Evolutionary conservation across 2,329 filamentous ascomycete genomes (phyloP).

Genomic region (Zopfia rhizophila): DNA sequence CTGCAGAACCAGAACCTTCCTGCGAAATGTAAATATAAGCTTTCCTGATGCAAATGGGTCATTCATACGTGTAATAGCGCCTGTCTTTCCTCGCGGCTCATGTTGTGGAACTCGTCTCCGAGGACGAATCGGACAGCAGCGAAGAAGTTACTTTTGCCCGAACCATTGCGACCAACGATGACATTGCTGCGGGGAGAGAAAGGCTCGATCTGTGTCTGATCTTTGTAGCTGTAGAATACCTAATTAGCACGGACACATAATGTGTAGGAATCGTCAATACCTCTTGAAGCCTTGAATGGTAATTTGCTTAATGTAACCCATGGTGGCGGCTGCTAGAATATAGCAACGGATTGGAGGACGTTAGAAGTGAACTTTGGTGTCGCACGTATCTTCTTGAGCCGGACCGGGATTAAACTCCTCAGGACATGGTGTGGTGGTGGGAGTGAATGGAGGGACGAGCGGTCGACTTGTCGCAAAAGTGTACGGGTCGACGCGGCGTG

Average conservation of each 20-base stretch:
- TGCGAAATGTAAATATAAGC: constrained; percentile 47
- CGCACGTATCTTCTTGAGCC: too few species aligned
- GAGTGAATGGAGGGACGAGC: too few species aligned
- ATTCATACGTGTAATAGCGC: constrained; percentile 80
- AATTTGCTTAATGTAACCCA: constrained; percentile 94
- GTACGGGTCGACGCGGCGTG: too few species aligned
- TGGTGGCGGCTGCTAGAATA: constrained; percentile 35
- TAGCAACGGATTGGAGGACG: too few species aligned
- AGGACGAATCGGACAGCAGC: constrained; percentile 98
- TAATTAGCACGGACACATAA: constrained; percentile 17
- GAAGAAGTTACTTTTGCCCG: constrained; percentile 99
- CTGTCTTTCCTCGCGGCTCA: constrained; percentile 95
- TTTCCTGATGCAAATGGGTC: neutral
- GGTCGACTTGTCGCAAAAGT: too few species aligned
- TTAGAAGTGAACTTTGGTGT: too few species aligned
- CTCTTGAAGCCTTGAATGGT: constrained; percentile 99
- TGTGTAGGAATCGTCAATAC: constrained; percentile 60
- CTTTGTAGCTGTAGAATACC: constrained; percentile 82
- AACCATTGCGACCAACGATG: constrained; percentile 98
- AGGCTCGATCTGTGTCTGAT: constrained; percentile 97
- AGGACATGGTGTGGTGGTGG: too few species aligned
- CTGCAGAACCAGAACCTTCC: constrained; percentile 95
- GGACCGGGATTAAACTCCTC: too few species aligned
- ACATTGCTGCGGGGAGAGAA: constrained; percentile 98
- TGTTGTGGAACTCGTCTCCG: constrained; percentile 95